Evolutionary conservation across 1,139 yeast species (phyloP).

Genomic region (Debaryomyces singareniensis): DNA sequence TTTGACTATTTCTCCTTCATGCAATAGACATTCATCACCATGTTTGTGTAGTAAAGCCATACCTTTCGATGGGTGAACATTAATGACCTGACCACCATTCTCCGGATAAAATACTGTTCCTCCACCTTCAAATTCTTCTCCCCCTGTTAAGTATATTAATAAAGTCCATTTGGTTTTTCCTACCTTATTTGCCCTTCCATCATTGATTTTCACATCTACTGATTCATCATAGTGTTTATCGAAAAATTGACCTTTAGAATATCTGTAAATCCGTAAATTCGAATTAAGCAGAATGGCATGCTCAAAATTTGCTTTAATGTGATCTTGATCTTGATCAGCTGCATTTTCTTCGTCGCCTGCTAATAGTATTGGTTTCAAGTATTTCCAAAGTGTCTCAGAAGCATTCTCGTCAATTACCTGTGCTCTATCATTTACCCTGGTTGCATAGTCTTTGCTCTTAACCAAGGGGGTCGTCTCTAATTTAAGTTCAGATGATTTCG

Average conservation of each 20-base stretch:
- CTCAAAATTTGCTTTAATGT: constrained; percentile 20
- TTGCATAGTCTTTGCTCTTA: constrained; percentile 51
- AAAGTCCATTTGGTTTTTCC: constrained; percentile 57
- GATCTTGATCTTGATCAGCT: no score
- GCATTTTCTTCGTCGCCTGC: constrained; percentile 22
- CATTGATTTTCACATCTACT: constrained; percentile 26
- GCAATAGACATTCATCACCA: constrained; percentile 59
- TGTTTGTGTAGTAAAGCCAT: constrained; percentile 61
- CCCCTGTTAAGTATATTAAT: constrained; percentile 53
- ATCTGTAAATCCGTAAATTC: constrained; percentile 52
- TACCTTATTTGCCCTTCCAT: constrained; percentile 13
- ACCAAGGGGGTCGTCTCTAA: constrained; percentile 46
- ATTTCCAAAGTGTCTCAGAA: constrained; percentile 40
- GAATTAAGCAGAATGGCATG: constrained; percentile 50
- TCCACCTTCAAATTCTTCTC: constrained; percentile 53
- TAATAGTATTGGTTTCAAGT: constrained; percentile 26
- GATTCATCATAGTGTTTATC: constrained; percentile 62
- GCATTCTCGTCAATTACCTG: constrained; percentile 33
- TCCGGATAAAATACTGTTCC: constrained; percentile 53
- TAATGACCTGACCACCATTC: constrained; percentile 15
- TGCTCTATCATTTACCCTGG: constrained; percentile 52
- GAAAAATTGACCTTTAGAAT: constrained; percentile 53
- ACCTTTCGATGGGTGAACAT: constrained; percentile 48
- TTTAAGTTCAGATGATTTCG: constrained; percentile 13
- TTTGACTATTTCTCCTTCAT: constrained; percentile 51